Evolutionary conservation across 2,329 filamentous ascomycete genomes (phyloP), one percentile per base, ranked within the genome.

Genomic region (Colletotrichum sp.): DNA sequence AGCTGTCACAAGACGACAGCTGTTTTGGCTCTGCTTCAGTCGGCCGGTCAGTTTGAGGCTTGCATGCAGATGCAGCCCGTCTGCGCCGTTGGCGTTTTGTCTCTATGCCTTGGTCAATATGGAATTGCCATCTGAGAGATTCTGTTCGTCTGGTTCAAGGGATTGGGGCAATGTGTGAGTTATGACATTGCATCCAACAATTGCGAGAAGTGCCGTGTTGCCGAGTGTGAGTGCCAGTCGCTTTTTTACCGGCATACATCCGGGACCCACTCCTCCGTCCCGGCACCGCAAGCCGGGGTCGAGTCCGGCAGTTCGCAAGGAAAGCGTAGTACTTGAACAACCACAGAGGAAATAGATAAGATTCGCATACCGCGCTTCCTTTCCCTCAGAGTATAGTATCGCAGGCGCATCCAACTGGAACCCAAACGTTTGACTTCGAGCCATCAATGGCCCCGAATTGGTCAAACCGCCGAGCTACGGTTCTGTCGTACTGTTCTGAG

Each of bases 101-200:
- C 44, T 52, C 44, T 13, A 52, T 13, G n/a, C 44, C n/a, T 52
- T 2, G 12, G 44, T 52, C 44, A 52, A 52, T 24, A 2, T 52
- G n/a, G 1, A 52, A 0, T 1, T 21, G 39, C 0, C 44, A 52
- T 52, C 1, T 1, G 0, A 21, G n/a, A 21, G 3, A 52, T 21
- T 21, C n/a, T 52, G n/a, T 0, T 24, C 0, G 1, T 52, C n/a
- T 44, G 16, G 8, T 49, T 44, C 36, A 12, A 21, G 39, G 39
- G 0, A 49, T 6, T 49, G 39, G 4, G 39, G 18, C 39, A 0
- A 49, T 49, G 9, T 49, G 39, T 6, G 8, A 9, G 39, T 3
- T 6, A 18, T 49, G 39, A 12, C 18, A 2, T 49, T 49, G 44
- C n/a, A 21, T 49, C 3, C 15, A 21, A 3, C 3, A n/a, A 21